phyloP scores from a whole-genome alignment of 352 stramenopile genomes.

The Pythium insidiosum region DNA sequence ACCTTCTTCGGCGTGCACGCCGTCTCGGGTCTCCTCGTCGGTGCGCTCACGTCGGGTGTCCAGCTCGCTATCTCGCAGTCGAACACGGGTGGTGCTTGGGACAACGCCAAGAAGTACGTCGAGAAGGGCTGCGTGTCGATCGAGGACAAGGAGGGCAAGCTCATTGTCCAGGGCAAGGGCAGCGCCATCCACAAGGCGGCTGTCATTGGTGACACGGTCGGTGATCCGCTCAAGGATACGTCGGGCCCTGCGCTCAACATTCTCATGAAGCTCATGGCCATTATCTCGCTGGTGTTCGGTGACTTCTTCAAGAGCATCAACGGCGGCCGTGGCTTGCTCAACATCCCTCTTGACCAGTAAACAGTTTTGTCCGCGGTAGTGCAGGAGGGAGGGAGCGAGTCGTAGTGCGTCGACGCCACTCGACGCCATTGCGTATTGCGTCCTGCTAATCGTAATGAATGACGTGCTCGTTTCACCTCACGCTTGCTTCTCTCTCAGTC shows the following conservation, averaged over 20 bases:
- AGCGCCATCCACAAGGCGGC: constrained; percentile 98
- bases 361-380: constrained; percentile 10
- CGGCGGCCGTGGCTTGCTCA: constrained; percentile 90
- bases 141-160: constrained; percentile 88
- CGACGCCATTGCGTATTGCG: too few species aligned
- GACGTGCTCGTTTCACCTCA: too few species aligned
- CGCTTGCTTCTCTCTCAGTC: too few species aligned
- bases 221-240: constrained; percentile 99
- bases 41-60: constrained; percentile 93
- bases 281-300: constrained; percentile 98
- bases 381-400: too few species aligned
- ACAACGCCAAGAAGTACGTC: constrained; percentile 99
- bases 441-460: too few species aligned
- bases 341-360: constrained; percentile 49
- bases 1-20: constrained; percentile 98
- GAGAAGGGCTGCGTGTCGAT: constrained; percentile 92
- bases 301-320: constrained; percentile 99
- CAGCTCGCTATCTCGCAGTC: constrained; percentile 99
- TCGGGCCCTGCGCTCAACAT: constrained; percentile 99
- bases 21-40: constrained; percentile 96
- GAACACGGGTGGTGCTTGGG: constrained; percentile 99
- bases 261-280: constrained; percentile 99
- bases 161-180: constrained; percentile 91
- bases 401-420: too few species aligned
- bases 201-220: constrained; percentile 97